These are phyloP conservation scores for Halenospora varia DNA, from an alignment of 495 filamentous ascomycete species.

Conservation along the genomic window DNA sequence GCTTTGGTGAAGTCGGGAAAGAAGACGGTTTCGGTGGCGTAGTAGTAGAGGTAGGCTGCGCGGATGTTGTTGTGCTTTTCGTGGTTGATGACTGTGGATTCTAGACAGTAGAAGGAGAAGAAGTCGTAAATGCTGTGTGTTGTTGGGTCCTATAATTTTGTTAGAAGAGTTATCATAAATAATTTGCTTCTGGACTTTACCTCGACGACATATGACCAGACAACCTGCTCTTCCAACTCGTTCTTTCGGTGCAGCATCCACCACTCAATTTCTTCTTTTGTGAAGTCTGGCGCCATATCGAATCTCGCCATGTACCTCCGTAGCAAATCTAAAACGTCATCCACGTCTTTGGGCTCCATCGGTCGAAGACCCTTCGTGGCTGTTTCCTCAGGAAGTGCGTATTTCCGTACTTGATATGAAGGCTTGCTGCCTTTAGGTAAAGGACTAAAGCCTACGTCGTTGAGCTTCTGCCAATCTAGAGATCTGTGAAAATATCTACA, in stretches of 20 bases:
- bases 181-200: conserved; percentile 29
- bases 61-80: conserved; percentile 70
- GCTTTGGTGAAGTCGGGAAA: conserved; percentile 37
- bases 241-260: conserved; percentile 74
- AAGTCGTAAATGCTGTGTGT: conserved; percentile 89
- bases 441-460: conserved; percentile 87
- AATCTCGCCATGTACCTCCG: conserved; percentile 74
- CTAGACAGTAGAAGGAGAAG: conserved; percentile 93
- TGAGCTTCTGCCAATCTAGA: conserved; percentile 91
- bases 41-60: conserved; percentile 95
- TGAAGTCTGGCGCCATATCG: conserved; percentile 79
- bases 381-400: conserved; percentile 67
- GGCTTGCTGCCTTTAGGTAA: conserved; percentile 78
- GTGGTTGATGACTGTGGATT: conserved; percentile 81
- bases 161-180: too few relatives aligned
- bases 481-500: conserved; percentile 93
- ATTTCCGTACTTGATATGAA: conserved; percentile 72
- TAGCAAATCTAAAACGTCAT: conserved; percentile 69
- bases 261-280: conserved; percentile 74
- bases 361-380: conserved; percentile 67
- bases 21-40: conserved; percentile 82
- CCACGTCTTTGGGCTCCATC: conserved; percentile 81
- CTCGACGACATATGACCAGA: conserved; percentile 92
- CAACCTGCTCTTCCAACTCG: conserved; percentile 64
- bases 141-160: conserved; percentile 40